These are phyloP conservation scores for Petasospora rhodanensis DNA, from an alignment of 1,139 yeast species.

Conservation along the genomic window DNA sequence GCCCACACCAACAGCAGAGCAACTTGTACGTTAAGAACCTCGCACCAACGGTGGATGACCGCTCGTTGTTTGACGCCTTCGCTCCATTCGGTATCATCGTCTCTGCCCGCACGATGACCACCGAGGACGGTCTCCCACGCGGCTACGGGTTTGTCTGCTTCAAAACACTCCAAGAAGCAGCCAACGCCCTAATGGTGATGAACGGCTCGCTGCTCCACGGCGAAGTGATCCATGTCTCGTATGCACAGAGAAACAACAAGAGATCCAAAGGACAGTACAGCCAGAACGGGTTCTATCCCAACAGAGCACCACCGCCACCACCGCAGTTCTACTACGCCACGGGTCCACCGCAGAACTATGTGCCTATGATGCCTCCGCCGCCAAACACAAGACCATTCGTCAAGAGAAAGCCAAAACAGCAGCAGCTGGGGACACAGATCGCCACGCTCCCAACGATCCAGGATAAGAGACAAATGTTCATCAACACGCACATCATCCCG, in stretches of 20 bases:
- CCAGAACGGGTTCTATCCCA: slow-evolving; percentile 1
- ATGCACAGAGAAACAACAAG: slow-evolving; percentile 32
- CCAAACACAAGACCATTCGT: no score
- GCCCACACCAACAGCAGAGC: slow-evolving; percentile 47
- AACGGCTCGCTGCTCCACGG: slow-evolving; percentile 32
- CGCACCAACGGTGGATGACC: slow-evolving; percentile 39
- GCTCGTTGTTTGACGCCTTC: slow-evolving; percentile 28
- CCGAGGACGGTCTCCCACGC: slow-evolving; percentile 37
- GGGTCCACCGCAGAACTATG: no score
- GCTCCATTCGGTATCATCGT: slow-evolving; percentile 39
- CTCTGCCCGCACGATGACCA: slow-evolving; percentile 43
- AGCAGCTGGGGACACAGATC: no score
- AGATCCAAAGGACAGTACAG: slow-evolving; percentile 3
- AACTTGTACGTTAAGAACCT: slow-evolving; percentile 55
- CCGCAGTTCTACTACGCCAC: no score
- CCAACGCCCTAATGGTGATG: slow-evolving; percentile 41
- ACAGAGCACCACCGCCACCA: slow-evolving; percentile 2
- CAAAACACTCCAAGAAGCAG: slow-evolving; percentile 41
- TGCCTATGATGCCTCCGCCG: no score
- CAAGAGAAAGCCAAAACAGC: no score
- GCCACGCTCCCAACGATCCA: no score
- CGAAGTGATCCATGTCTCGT: slow-evolving; percentile 30
- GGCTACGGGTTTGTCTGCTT: slow-evolving; percentile 52
- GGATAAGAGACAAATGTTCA: no score
- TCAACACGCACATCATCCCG: no score